Evolutionary conservation across 2,329 filamentous ascomycete species (phyloP), one percentile per base, ranked within the genome.

Genomic region (Fusarium hainanense): DNA sequence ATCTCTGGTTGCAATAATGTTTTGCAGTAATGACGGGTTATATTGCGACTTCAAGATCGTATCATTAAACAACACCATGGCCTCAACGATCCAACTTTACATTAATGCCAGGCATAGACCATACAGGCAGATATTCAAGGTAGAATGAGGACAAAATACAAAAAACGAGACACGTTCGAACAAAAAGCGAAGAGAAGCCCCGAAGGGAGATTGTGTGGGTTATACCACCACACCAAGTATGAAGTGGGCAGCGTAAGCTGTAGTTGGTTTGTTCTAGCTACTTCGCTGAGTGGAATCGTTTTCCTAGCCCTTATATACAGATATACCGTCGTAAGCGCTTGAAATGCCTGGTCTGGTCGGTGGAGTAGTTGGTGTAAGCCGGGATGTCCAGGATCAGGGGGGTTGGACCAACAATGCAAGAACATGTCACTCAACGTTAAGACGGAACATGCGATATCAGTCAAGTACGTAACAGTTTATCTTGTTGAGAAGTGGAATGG

Each of bases 221-320:
- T 32, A 30, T 52, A 54, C 54, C 46, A 27, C 54, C 54, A 43
- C 21, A 58, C 47, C 32, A 54, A 32, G 7, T 25, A 46, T 10
- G 21, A 54, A 23, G 32, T 37, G 37, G 48, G 54, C 46, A 27
- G 37, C 18, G 34, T 37, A 37, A 37, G 34, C 34, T 11, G 34
- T 37, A 37, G 34, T 37, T 37, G 34, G 34, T 37, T 34, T 34
- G 32, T 34, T 37, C 18, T 25, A 54, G 56, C 56, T 58, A 58
- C 56, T 58, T 40, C 56, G 48, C 56, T 58, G 49, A n/a, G n/a
- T n/a, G n/a, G n/a, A n/a, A n/a, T n/a, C n/a, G n/a, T n/a, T n/a
- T n/a, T 21, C 21, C 21, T 21, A 21, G 21, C 21, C 21, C 21
- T 21, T 21, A 21, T 21, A 21, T 21, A 21, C 21, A 4, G 21